Evolutionary conservation across 192 early-diverging fungal species (phyloP).

Genomic region (Backusella australiensis): DNA sequence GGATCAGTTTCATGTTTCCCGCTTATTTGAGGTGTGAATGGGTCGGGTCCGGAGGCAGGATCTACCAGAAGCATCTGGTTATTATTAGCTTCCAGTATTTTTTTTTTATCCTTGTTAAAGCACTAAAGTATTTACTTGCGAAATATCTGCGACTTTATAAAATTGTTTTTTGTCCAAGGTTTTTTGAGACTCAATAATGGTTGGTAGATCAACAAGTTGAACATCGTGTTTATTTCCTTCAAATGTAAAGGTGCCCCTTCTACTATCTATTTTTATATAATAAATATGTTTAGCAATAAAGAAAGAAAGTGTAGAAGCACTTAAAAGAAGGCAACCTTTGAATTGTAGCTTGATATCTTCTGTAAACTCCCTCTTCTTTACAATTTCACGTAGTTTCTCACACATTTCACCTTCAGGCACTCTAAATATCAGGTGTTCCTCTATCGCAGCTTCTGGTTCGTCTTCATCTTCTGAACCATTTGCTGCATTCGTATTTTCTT

Average conservation of each 20-base stretch:
- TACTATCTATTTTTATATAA: constrained; percentile 38
- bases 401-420: constrained; percentile 53
- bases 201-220: constrained; percentile 81
- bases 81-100: neutral
- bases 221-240: constrained; percentile 53
- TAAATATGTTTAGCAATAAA: neutral
- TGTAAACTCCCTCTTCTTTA: constrained; percentile 43
- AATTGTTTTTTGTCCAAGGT: constrained; percentile 83
- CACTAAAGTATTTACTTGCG: constrained; percentile 53
- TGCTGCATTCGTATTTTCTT: neutral
- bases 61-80: constrained; percentile 56
- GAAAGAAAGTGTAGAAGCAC: no score
- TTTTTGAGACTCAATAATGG: constrained; percentile 85
- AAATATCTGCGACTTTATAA: constrained; percentile 84
- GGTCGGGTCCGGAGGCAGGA: constrained; percentile 20
- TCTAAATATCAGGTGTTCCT: constrained; percentile 83
- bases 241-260: constrained; percentile 59
- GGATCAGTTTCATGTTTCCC: constrained; percentile 51
- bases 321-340: constrained; percentile 25
- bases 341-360: constrained; percentile 37
- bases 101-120: neutral
- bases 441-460: constrained; percentile 66
- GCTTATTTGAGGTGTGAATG: constrained; percentile 13
- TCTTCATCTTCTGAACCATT: constrained; percentile 52
- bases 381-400: constrained; percentile 50